Conservation (phyloP, 169 alveolate species). For the Cryptosporidium ryanae region DNA sequence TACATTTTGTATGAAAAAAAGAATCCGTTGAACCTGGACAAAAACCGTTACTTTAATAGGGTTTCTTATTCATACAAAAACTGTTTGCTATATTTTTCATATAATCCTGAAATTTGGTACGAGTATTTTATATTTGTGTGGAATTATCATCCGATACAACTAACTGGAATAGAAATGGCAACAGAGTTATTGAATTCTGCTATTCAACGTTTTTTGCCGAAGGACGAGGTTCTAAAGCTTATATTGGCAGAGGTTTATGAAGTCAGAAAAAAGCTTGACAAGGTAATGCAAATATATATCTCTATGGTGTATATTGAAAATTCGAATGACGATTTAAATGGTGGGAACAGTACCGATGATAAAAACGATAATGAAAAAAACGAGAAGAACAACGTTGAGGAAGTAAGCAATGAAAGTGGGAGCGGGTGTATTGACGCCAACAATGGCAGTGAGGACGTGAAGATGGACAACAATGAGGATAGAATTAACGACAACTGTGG, state of each 20-base stretch:
- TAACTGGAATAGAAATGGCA: conserved; percentile 56
- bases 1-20: conserved; percentile 41
- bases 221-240: conserved; percentile 58
- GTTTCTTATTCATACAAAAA: conserved; percentile 63
- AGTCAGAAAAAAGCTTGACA: conserved; percentile 37
- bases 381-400: background rate
- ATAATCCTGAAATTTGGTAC: conserved; percentile 70
- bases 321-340: conserved; percentile 4
- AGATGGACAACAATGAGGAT: background rate
- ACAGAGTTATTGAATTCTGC: conserved; percentile 49
- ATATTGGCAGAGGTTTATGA: conserved; percentile 72
- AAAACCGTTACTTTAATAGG: conserved; percentile 33
- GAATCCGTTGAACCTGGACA: conserved; percentile 51
- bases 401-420: background rate
- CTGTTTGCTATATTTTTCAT: conserved; percentile 60
- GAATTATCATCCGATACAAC: conserved; percentile 55
- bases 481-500: background rate
- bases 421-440: background rate
- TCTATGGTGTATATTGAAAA: conserved; percentile 65
- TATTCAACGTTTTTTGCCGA: conserved; percentile 65
- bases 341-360: background rate
- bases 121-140: conserved; percentile 73
- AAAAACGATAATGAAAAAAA: background rate
- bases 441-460: background rate
- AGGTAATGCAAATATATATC: conserved; percentile 32